Conservation (phyloP, 192 early-diverging fungal species). For the Coemansia interrupta region DNA sequence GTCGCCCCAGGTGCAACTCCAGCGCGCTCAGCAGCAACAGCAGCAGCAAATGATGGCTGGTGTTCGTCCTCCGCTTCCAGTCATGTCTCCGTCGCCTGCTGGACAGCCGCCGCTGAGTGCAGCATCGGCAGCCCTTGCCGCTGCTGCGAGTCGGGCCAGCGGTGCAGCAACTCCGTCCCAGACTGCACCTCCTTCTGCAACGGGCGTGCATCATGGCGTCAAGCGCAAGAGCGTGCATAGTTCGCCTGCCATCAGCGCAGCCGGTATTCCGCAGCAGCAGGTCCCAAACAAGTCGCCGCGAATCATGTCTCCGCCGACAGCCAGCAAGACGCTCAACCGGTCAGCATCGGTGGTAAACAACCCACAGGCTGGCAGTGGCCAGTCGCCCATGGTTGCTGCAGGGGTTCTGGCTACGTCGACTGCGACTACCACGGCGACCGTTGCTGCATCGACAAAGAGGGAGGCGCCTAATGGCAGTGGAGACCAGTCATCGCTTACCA, state of each 20-base stretch:
- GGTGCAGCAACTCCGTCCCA: constrained; percentile 25
- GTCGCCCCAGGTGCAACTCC: constrained; percentile 18
- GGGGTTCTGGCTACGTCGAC: neutral
- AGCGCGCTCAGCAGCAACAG: constrained; percentile 10
- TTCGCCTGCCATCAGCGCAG: constrained; percentile 26
- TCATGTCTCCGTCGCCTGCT: constrained; percentile 24
- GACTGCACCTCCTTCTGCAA: neutral
- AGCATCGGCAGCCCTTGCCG: neutral
- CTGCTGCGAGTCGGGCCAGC: constrained; percentile 2
- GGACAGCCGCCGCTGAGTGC: constrained; percentile 4
- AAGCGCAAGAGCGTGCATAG: constrained; percentile 51
- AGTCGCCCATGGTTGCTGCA: neutral
- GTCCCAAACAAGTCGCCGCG: constrained; percentile 35
- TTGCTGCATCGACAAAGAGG: neutral
- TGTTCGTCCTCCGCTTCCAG: constrained; percentile 20
- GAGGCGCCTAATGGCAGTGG: neutral
- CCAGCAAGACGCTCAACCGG: constrained; percentile 11
- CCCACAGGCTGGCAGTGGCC: constrained; percentile 2
- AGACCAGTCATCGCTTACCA: no score
- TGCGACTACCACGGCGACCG: neutral
- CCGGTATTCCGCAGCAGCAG: constrained; percentile 8
- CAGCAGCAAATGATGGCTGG: constrained; percentile 12
- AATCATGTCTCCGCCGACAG: constrained; percentile 21
- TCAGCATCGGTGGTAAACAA: constrained; percentile 16
- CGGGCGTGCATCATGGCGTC: constrained; percentile 27